Percentiles rank a stretch among this genome's conserved stretches.
phyloP scores from a whole-genome alignment of 805 yeast genomes.

The Torulaspora gathmanii region DNA sequence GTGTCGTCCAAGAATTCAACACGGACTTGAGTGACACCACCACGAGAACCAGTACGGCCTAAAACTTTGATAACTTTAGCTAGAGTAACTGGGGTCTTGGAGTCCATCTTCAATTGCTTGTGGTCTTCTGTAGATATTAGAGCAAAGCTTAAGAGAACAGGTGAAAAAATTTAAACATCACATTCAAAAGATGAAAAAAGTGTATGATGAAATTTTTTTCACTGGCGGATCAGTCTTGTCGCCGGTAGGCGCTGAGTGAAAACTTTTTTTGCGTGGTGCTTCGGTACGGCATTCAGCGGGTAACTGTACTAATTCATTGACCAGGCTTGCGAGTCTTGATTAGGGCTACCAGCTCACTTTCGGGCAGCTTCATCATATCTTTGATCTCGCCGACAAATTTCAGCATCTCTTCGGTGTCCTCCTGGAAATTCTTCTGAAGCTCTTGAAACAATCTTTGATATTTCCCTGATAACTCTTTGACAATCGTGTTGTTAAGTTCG shows the following conservation, averaged over 20 bases:
- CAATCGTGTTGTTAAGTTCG: conserved; percentile 36
- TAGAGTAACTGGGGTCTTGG: conserved; percentile 91
- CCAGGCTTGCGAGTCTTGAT: conserved; percentile 12
- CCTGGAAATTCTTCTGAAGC: conserved; percentile 34
- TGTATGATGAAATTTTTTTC: conserved; percentile 10
- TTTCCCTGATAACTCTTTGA: conserved; percentile 35
- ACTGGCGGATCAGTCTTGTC: background rate
- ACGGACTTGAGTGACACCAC: conserved; percentile 99
- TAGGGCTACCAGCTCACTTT: conserved; percentile 29
- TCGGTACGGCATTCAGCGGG: conserved; percentile 11
- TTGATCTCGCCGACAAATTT: conserved; percentile 36
- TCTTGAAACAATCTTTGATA: conserved; percentile 35
- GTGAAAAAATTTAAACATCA: background rate
- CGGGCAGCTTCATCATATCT: conserved; percentile 36
- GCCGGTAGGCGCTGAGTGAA: conserved; percentile 10
- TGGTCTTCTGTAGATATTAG: conserved; percentile 2
- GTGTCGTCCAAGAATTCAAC: conserved; percentile 94
- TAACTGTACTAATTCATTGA: background rate
- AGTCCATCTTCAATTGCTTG: conserved; percentile 33
- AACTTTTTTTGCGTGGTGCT: conserved; percentile 16
- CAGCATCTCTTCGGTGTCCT: conserved; percentile 38
- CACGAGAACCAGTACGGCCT: conserved; percentile 99
- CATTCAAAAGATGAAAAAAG: conserved; percentile 1
- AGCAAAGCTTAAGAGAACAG: background rate
- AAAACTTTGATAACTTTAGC: conserved; percentile 99